phyloP scores from a whole-genome alignment of 2,329 filamentous ascomycete genomes.

The Eurotiales sp. region DNA sequence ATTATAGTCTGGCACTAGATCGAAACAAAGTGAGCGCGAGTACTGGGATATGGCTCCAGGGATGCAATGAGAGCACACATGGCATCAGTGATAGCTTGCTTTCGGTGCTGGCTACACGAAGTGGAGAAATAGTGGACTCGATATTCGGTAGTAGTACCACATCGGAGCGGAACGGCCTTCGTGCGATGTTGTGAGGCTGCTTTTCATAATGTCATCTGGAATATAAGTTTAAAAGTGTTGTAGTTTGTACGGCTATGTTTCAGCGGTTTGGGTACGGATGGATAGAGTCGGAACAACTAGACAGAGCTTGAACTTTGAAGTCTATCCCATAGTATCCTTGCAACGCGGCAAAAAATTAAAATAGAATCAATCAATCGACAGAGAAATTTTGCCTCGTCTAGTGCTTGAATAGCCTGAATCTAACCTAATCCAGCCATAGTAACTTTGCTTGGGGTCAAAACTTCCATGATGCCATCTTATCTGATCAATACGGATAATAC shows the following conservation, averaged over 20 bases:
- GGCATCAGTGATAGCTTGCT: conserved; percentile 80
- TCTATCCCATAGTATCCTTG: too few relatives aligned
- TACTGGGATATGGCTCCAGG: conserved; percentile 86
- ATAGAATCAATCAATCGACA: too few relatives aligned
- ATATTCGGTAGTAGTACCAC: conserved; percentile 54
- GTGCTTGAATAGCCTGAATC: not conserved
- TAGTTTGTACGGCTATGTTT: not conserved
- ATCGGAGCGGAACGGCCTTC: not conserved
- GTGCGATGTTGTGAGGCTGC: conserved; percentile 2
- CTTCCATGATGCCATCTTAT: conserved; percentile 1
- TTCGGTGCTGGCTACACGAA: conserved; percentile 70
- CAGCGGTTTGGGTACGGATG: too few relatives aligned
- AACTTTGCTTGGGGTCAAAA: not conserved
- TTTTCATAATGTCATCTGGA: too few relatives aligned
- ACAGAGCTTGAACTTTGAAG: too few relatives aligned
- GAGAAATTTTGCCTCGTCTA: not conserved
- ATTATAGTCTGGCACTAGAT: conserved; percentile 75
- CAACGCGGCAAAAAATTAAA: too few relatives aligned
- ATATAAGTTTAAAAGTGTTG: too few relatives aligned
- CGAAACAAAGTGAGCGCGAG: conserved; percentile 64
- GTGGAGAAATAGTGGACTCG: conserved; percentile 72
- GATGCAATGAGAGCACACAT: conserved; percentile 88
- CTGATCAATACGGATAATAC: conserved; percentile 1
- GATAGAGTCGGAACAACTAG: too few relatives aligned
- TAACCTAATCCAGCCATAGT: not conserved